Base-by-base conservation (phyloP, 306 rosid genomes). In the Potentilla sterilis region DNA sequence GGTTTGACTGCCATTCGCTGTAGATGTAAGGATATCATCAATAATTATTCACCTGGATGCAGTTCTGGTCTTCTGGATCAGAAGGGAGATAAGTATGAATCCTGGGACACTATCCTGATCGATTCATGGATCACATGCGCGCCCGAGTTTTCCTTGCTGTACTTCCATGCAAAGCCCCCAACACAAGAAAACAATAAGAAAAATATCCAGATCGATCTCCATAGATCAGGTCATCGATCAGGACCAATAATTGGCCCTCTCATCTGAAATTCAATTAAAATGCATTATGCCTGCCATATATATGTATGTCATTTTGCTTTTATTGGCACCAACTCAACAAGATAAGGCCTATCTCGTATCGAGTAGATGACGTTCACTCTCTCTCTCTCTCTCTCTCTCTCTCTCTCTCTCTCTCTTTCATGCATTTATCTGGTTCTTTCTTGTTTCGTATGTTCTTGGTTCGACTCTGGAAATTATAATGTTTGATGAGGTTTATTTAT, bases 291-390 rank as follows among this genome's bases (percentile, higher is more conserved):
- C n/a, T 24, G 81, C 57, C 55, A 48, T 48, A 18, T 16, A 3
- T 16, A 5, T 46, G 8, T 32, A 16, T 55, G 49, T 48, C 21
- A 32, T 38, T 59, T 42, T 12, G 3, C 6, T 43, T 10, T 55
- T 76, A 1, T 18, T 72, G 57, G 58, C 78, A 37, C 21, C 52
- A 9, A 49, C 49, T n/a, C 32, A 35, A 72, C 28, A 28, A 43
- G 79, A 72, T 77, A 72, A 67, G 81, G 80, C 51, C 48, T 35
- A n/a, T 34, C n/a, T 24, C 13, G 6, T 22, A n/a, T 22, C 63
- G 7, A 48, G 58, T 15, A 1, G 35, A 18, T 38, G 58, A 55
- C 10, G 38, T 6, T 55, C 38, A 21, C 0, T n/a, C 14, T 51
- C 57, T 57, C 38, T 57, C 63, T 28, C 66, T 24, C 3, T 57